phyloP scores from a whole-genome alignment of 2,329 filamentous ascomycete genomes.

The Exophiala calicioides region DNA sequence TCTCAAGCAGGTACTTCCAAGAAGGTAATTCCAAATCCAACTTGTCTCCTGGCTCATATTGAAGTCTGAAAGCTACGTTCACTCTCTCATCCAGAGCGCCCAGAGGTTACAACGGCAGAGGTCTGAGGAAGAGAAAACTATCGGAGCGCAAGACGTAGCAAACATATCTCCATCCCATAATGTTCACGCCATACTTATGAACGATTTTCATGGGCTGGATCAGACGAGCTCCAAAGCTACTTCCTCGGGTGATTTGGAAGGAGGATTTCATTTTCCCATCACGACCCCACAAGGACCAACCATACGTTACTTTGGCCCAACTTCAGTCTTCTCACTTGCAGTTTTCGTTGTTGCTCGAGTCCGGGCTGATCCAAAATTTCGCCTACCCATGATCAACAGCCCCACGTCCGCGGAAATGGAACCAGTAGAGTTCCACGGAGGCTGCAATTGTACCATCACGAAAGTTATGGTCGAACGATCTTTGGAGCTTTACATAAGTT shows the following conservation, averaged over 20 bases:
- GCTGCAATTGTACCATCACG: slow-evolving; percentile 10
- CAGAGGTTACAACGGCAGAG: slow-evolving; percentile 2
- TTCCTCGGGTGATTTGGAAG: background rate
- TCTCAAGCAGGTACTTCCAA: slow-evolving; percentile 11
- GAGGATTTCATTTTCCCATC: slow-evolving; percentile 5
- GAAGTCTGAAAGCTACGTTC: slow-evolving; percentile 2
- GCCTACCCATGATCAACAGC: background rate
- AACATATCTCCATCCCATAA: background rate
- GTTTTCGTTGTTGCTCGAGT: slow-evolving; percentile 4
- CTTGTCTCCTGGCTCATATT: background rate
- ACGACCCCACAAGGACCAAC: slow-evolving; percentile 5
- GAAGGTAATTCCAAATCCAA: slow-evolving; percentile 6
- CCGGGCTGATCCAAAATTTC: background rate
- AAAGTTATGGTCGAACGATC: slow-evolving; percentile 12
- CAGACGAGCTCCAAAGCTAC: background rate
- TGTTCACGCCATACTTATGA: no score
- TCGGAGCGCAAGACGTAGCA: background rate
- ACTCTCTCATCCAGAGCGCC: slow-evolving; percentile 1
- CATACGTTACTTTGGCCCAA: slow-evolving; percentile 4
- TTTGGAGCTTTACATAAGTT: slow-evolving; percentile 24
- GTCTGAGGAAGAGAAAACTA: background rate
- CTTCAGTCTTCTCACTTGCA: slow-evolving; percentile 9
- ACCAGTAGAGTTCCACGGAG: slow-evolving; percentile 7
- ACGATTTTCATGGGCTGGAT: no score
- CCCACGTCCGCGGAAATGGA: background rate